phyloP scores from a whole-genome alignment of 2,329 filamentous ascomycete species.

The Epichloe brachyelytri region DNA sequence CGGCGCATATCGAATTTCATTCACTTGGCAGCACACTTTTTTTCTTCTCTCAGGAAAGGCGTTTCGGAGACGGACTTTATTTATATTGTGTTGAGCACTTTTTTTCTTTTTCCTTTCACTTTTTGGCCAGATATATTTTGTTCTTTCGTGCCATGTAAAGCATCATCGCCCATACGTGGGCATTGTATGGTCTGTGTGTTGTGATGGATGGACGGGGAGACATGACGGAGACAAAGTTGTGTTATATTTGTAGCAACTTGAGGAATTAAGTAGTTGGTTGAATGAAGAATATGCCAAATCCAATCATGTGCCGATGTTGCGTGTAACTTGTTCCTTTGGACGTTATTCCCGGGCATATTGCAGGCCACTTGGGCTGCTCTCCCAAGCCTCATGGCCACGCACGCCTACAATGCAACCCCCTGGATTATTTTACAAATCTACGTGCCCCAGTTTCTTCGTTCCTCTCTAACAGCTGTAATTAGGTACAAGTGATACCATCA shows the following conservation, averaged over 20 bases:
- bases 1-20: slow-evolving; percentile 1
- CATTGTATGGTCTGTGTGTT: not conserved
- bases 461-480: too few relatives aligned
- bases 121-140: not conserved
- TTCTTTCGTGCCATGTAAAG: not conserved
- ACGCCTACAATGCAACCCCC: too few relatives aligned
- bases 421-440: too few relatives aligned
- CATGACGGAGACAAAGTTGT: not conserved
- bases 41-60: not conserved
- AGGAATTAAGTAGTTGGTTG: not conserved
- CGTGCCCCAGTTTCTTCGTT: too few relatives aligned
- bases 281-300: not conserved
- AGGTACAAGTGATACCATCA: too few relatives aligned
- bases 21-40: not conserved
- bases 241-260: not conserved
- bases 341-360: too few relatives aligned
- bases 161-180: slow-evolving; percentile 2
- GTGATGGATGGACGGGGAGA: too few relatives aligned
- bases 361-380: too few relatives aligned
- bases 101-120: not conserved
- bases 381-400: too few relatives aligned
- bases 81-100: slow-evolving; percentile 1
- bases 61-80: slow-evolving; percentile 3
- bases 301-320: too few relatives aligned
- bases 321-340: too few relatives aligned